Evolutionary conservation across 306 rosid genomes (phyloP).

Genomic region (Ammopiptanthus mongolicus): DNA sequence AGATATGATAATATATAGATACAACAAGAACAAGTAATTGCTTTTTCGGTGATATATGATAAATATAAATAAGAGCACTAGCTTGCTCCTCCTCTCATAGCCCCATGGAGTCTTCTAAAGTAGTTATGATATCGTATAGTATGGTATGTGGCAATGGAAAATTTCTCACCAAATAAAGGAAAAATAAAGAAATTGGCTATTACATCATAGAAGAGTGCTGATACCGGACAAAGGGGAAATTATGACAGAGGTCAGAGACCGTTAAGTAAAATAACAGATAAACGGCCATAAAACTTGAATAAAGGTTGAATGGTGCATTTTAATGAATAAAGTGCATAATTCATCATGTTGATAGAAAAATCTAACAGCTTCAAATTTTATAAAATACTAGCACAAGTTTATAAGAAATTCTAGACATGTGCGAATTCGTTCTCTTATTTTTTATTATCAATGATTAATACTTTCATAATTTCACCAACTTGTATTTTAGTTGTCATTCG

Average conservation of each 20-base stretch:
- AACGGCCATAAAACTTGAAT: neutral
- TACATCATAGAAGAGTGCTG: neutral
- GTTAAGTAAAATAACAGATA: too few species aligned
- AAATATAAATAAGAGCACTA: too few species aligned
- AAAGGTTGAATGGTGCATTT: neutral
- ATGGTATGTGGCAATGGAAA: neutral
- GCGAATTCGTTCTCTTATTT: too few species aligned
- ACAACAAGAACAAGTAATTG: too few species aligned
- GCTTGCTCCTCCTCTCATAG: neutral
- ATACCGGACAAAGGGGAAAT: too few species aligned
- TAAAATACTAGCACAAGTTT: neutral
- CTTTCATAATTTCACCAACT: neutral
- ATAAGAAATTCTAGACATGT: neutral
- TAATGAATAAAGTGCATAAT: neutral
- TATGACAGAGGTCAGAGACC: neutral
- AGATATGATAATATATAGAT: too few species aligned
- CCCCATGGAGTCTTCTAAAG: neutral
- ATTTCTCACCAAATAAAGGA: too few species aligned
- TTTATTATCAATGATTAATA: too few species aligned
- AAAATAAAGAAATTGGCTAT: neutral
- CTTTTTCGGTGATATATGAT: too few species aligned
- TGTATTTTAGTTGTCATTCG: neutral
- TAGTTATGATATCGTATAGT: neutral
- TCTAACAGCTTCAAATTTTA: neutral
- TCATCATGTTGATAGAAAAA: neutral